Conservation (phyloP, 2,329 filamentous ascomycete genomes). For the Sporothrix phasma region DNA sequence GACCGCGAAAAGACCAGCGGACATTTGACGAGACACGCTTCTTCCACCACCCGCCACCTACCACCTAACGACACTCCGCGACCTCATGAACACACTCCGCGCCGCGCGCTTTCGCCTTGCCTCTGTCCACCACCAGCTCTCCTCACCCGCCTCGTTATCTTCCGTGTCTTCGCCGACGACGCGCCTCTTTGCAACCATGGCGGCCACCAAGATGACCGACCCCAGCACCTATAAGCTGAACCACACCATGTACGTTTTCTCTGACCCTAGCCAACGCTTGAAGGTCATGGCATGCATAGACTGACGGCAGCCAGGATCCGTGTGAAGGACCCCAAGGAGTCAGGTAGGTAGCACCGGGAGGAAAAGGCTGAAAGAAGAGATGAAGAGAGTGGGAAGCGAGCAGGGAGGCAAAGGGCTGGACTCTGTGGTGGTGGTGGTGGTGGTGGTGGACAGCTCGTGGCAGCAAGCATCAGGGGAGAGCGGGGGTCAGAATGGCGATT, state of each 20-base stretch:
- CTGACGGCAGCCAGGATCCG: slow-evolving; percentile 53
- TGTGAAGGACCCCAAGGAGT: slow-evolving; percentile 85
- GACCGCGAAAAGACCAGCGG: too few relatives aligned
- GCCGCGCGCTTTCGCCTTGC: background rate
- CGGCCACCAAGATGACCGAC: slow-evolving; percentile 55
- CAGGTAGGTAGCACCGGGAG: slow-evolving; percentile 39
- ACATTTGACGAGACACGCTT: background rate
- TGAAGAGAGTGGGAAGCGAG: background rate
- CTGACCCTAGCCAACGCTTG: background rate
- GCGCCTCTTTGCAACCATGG: slow-evolving; percentile 36
- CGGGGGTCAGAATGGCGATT: too few relatives aligned
- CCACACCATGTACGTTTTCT: slow-evolving; percentile 63
- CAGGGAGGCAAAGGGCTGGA: background rate
- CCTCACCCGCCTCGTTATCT: background rate
- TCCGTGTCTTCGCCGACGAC: background rate
- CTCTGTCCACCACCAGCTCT: background rate
- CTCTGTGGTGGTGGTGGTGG: background rate
- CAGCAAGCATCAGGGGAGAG: background rate
- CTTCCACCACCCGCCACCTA: background rate
- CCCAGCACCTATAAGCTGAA: slow-evolving; percentile 71
- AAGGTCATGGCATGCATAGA: background rate
- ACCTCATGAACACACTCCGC: background rate
- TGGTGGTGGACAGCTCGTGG: background rate
- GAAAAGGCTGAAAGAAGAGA: background rate
- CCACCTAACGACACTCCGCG: background rate